Evolutionary conservation across 768 basidiomycete genomes (phyloP).

Genomic region (Hebeloma cylindrosporum): DNA sequence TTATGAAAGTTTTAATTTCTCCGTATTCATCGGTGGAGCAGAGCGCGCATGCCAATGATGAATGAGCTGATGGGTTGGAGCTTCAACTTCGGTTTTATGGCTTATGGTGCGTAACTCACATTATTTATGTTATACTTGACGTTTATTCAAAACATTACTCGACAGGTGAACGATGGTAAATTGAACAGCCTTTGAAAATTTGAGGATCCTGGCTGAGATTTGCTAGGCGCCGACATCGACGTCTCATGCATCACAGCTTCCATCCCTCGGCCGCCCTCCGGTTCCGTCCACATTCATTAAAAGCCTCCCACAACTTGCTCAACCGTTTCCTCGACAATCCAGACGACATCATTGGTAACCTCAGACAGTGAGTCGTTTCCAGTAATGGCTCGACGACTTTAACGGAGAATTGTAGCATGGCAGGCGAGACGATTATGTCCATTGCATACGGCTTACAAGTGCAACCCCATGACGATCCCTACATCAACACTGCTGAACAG

Average conservation of each 20-base stretch:
- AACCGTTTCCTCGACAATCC: constrained; percentile 33
- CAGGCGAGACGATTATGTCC: constrained; percentile 35
- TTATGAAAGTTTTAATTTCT: background rate
- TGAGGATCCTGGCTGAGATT: background rate
- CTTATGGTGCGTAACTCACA: constrained; percentile 11
- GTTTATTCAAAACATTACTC: background rate
- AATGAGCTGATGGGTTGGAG: constrained; percentile 27
- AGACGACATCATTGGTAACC: constrained; percentile 33
- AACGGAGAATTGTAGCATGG: constrained; percentile 25
- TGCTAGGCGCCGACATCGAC: constrained; percentile 19
- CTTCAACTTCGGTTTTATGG: constrained; percentile 21
- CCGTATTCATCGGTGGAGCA: too few species aligned
- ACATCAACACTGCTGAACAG: constrained; percentile 39
- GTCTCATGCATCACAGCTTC: constrained; percentile 21
- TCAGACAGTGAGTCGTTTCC: constrained; percentile 33
- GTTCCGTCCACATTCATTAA: constrained; percentile 27
- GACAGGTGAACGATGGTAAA: constrained; percentile 20
- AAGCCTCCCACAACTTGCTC: constrained; percentile 25
- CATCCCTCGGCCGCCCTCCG: constrained; percentile 18
- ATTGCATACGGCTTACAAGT: constrained; percentile 47
- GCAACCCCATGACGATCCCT: constrained; percentile 40
- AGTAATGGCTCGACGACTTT: background rate
- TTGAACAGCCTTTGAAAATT: constrained; percentile 18
- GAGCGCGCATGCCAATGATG: constrained; percentile 25
- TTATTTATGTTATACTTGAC: background rate